A percentile compares a stretch with the other conserved stretches of the same genome.
Conservation (phyloP, 192 early-diverging fungal species). For the Coemansia sp. region DNA sequence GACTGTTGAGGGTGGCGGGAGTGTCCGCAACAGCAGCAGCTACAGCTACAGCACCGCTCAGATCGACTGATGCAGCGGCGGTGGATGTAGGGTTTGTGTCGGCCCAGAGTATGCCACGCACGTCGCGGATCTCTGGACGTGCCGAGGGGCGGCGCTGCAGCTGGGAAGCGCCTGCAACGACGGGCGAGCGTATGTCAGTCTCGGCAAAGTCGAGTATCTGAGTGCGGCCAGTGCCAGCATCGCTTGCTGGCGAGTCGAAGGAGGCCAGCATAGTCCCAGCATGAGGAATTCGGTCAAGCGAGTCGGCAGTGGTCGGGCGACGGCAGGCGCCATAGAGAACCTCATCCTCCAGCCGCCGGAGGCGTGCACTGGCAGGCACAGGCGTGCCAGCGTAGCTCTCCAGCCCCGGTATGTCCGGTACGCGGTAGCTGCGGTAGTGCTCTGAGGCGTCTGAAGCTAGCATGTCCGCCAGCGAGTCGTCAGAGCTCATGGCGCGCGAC, state of each 20-base stretch:
- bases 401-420: conserved; percentile 27
- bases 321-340: conserved; percentile 30
- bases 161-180: background rate
- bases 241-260: conserved; percentile 49
- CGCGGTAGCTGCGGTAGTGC: conserved; percentile 8
- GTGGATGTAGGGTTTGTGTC: conserved; percentile 24
- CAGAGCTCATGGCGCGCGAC: conserved; percentile 38
- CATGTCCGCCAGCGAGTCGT: conserved; percentile 42
- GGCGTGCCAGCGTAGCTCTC: conserved; percentile 23
- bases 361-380: conserved; percentile 25
- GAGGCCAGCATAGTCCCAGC: conserved; percentile 9
- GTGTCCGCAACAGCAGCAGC: conserved; percentile 11
- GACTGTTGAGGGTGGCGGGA: conserved; percentile 23
- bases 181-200: conserved; percentile 15
- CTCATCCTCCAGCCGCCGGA: conserved; percentile 35
- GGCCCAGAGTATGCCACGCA: conserved; percentile 41
- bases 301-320: conserved; percentile 3
- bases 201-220: conserved; percentile 53
- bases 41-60: conserved; percentile 9
- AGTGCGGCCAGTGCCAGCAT: conserved; percentile 48
- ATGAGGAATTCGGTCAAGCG: background rate
- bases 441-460: conserved; percentile 29
- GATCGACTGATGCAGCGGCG: conserved; percentile 19
- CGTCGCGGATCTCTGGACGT: conserved; percentile 47
- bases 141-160: conserved; percentile 36